phyloP scores from a whole-genome alignment of 139 green algal genomes.

The Micractinium conductrix region DNA sequence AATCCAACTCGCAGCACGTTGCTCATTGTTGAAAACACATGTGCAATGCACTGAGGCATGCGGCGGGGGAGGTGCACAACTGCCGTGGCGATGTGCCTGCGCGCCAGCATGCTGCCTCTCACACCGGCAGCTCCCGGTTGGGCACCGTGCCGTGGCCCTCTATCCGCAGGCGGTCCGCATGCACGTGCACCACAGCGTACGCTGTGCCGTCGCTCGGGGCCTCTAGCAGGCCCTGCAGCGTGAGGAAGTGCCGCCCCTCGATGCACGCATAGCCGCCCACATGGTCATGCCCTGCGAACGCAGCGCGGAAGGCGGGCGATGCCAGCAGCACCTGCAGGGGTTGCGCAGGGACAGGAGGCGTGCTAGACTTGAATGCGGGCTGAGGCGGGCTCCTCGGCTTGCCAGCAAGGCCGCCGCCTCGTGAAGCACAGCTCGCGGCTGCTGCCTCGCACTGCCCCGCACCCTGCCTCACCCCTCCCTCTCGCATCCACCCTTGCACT shows the following conservation, averaged over 20 bases:
- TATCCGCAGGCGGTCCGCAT: conserved; percentile 1
- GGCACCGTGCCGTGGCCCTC: conserved; percentile 25
- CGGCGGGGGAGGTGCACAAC: too few relatives aligned
- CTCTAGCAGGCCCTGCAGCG: conserved; percentile 67
- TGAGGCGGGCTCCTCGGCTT: too few relatives aligned
- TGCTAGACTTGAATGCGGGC: too few relatives aligned
- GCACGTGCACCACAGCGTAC: conserved; percentile 54
- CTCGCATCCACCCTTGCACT: not conserved
- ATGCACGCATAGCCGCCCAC: conserved; percentile 47
- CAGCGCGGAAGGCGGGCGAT: conserved; percentile 37
- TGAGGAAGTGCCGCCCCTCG: conserved; percentile 59
- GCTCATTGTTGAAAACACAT: too few relatives aligned
- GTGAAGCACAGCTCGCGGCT: too few relatives aligned
- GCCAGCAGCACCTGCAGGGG: conserved; percentile 36
- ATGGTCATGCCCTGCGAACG: conserved; percentile 72
- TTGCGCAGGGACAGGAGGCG: not conserved
- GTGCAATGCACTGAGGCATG: too few relatives aligned
- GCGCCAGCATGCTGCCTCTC: too few relatives aligned
- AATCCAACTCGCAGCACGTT: too few relatives aligned
- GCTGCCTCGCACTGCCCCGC: not conserved
- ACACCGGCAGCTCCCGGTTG: conserved; percentile 20
- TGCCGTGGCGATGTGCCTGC: too few relatives aligned
- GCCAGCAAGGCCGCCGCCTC: too few relatives aligned
- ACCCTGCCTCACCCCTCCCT: too few relatives aligned
- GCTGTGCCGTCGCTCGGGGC: conserved; percentile 53